Evolutionary conservation across 306 rosid species (phyloP), one percentile per base, ranked within the genome.

Genomic region (Gleditsia sinensis): DNA sequence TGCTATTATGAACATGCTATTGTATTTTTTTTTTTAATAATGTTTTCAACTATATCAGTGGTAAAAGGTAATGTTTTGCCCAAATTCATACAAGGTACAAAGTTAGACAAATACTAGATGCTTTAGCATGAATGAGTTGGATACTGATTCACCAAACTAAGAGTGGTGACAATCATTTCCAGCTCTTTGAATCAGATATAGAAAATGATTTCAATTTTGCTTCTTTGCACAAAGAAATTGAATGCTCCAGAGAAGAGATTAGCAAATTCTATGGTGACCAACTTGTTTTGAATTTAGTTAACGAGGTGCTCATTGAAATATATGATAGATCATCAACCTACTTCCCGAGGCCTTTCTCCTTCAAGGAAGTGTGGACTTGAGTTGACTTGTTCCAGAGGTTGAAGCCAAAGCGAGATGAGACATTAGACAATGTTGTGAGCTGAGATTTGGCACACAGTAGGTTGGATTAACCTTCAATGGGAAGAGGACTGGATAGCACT

Each of bases 381-480:
- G 66, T 81, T 13, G 62, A 69, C 27, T 72, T 75, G 48, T 74
- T 68, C 75, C 9, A 82, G 60, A 78, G 79, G 82, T 74, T 89
- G 83, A 87, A 86, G 79, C 97, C 93, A 9, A 94, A 89, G 85
- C 80, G 89, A 70, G 92, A 88, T 79, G 86, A 62, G 70, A 85
- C 92, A 32, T 45, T 94, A 72, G 94, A 94, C 4, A 96, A 86
- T 62, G 90, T 91, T 0, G 86, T 94, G 71, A 77, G 80, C 25
- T 73, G 89, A 19, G 96, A 94, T 73, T 72, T 94, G 67, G 80
- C 69, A 1, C 88, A 82, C 23, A 81, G 78, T 33, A n/a, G 79
- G 84, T 10, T 94, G 97, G 98, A 89, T 85, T 94, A 85, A 85
- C 75, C 82, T 86, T 57, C 90, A 91, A 51, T 86, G 83, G 69